Conservation (phyloP, 2,329 filamentous ascomycete species). For the Beauveria medogensis region DNA sequence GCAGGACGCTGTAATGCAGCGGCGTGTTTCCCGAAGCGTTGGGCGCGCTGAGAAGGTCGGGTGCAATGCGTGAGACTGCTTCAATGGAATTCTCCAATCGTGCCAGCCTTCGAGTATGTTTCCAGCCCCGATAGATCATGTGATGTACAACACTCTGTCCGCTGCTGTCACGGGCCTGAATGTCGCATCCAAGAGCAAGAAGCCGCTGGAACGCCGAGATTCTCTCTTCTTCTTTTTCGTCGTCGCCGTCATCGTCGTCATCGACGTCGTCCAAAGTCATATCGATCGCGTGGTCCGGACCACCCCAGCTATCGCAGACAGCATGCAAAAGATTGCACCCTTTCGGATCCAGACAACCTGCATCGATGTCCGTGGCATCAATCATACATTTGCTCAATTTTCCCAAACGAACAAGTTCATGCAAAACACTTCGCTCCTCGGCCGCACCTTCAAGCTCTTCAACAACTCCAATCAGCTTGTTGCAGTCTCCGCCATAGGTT, state of each 20-base stretch:
- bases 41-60: neutral
- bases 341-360: neutral
- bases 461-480: neutral
- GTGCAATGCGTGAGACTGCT: neutral
- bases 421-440: neutral
- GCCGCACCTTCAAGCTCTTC: neutral
- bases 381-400: neutral
- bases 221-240: neutral
- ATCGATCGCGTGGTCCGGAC: neutral
- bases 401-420: neutral
- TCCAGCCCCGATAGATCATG: neutral
- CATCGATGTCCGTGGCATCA: neutral
- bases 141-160: constrained; percentile 3
- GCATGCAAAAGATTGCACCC: constrained; percentile 3
- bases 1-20: neutral
- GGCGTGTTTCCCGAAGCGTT: neutral
- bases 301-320: neutral
- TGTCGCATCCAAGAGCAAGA: neutral
- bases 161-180: neutral
- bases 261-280: neutral
- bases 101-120: neutral
- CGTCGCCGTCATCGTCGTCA: neutral
- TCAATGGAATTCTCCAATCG: neutral
- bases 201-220: neutral
- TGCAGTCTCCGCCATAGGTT: neutral